These are phyloP conservation scores for Diaporthe citrichinensis DNA, from an alignment of 2,329 filamentous ascomycete genomes.

Conservation along the genomic window DNA sequence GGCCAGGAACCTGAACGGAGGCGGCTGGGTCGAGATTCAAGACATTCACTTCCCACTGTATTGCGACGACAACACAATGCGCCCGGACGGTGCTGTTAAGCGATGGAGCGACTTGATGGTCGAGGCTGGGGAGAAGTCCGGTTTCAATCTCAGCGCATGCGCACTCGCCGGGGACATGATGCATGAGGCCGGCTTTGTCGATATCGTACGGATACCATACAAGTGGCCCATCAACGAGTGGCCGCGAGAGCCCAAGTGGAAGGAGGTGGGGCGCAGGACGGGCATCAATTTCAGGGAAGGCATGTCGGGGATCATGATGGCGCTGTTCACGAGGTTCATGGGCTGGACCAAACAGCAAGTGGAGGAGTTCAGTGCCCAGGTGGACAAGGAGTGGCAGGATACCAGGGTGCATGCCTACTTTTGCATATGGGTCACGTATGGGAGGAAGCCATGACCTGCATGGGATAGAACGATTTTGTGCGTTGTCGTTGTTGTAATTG, in stretches of 20 bases:
- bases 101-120: conserved; percentile 50
- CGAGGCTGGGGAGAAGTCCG: conserved; percentile 48
- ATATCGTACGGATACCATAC: conserved; percentile 42
- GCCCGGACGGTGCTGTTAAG: conserved; percentile 44
- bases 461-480: neutral
- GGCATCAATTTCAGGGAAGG: conserved; percentile 40
- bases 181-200: conserved; percentile 39
- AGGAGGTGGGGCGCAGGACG: conserved; percentile 42
- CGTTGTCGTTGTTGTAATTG: neutral
- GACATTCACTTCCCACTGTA: conserved; percentile 51
- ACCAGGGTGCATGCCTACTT: conserved; percentile 49
- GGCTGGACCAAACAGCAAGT: conserved; percentile 44
- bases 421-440: conserved; percentile 48
- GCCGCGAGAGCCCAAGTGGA: conserved; percentile 44
- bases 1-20: conserved; percentile 43
- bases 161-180: conserved; percentile 48
- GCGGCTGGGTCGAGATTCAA: conserved; percentile 48
- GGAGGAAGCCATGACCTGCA: conserved; percentile 45
- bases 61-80: conserved; percentile 50
- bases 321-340: conserved; percentile 44
- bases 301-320: conserved; percentile 45
- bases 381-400: conserved; percentile 48
- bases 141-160: conserved; percentile 48
- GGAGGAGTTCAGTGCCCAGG: conserved; percentile 45
- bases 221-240: conserved; percentile 46